phyloP scores from a whole-genome alignment of 441 rosid genomes.

The Erysimum pusillum region DNA sequence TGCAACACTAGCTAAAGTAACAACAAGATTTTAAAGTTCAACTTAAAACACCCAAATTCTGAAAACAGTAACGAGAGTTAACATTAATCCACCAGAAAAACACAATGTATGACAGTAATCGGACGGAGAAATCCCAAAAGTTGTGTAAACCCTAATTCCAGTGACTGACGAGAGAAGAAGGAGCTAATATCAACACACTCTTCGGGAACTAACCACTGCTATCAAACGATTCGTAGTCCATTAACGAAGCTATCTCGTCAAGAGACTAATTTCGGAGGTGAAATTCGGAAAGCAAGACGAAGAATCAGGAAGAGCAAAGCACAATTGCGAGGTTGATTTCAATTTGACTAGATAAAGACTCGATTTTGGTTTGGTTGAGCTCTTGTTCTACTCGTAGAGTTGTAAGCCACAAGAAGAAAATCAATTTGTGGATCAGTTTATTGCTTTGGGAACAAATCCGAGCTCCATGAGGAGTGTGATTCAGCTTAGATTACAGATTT shows the following conservation, averaged over 20 bases:
- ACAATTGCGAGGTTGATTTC: constrained; percentile 28
- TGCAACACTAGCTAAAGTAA: background rate
- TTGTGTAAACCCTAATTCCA: constrained; percentile 33
- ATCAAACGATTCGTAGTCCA: constrained; percentile 78
- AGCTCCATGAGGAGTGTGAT: constrained; percentile 29
- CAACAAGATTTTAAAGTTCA: constrained; percentile 6
- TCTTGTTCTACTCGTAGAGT: background rate
- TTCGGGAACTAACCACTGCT: constrained; percentile 71
- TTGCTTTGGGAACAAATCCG: constrained; percentile 10
- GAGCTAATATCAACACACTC: constrained; percentile 21
- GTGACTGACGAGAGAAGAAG: constrained; percentile 8
- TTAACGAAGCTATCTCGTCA: constrained; percentile 39
- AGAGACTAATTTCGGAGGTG: background rate
- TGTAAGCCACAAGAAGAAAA: background rate
- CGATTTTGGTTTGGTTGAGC: constrained; percentile 17
- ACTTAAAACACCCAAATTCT: constrained; percentile 17
- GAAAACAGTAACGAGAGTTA: no score
- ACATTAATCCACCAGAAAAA: no score
- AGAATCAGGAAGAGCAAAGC: constrained; percentile 21
- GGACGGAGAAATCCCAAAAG: background rate
- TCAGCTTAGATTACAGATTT: constrained; percentile 40
- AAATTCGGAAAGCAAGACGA: background rate
- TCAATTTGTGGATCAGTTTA: background rate
- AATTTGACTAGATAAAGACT: constrained; percentile 47
- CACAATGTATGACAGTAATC: constrained; percentile 3